phyloP scores from a whole-genome alignment of 2,329 filamentous ascomycete genomes.

The Ophiognomonia clavigignenti-juglandacearum region DNA sequence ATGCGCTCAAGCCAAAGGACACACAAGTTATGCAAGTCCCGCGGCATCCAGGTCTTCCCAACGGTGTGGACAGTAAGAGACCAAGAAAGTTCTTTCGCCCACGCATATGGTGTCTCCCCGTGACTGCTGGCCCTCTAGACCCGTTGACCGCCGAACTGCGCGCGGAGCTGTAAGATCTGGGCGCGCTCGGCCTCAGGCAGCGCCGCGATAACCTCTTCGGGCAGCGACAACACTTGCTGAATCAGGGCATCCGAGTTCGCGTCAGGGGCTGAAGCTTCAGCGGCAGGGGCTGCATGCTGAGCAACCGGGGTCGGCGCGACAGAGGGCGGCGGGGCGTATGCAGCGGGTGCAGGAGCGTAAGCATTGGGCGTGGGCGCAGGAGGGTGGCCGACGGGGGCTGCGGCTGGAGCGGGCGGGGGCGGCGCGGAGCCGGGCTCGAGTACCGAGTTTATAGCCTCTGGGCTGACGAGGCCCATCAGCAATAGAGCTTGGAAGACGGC shows the following conservation, averaged over 20 bases:
- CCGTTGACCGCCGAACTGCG: constrained; percentile 25
- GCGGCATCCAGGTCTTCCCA: neutral
- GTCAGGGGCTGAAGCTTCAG: constrained; percentile 24
- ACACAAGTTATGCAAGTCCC: neutral
- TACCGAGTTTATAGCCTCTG: constrained; percentile 74
- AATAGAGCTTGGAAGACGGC: constrained; percentile 93
- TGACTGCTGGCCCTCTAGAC: neutral
- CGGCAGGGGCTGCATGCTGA: constrained; percentile 34
- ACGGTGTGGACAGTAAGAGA: neutral
- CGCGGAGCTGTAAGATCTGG: constrained; percentile 75
- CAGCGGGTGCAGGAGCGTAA: constrained; percentile 35
- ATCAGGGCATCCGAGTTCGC: constrained; percentile 68
- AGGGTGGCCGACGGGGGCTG: constrained; percentile 31
- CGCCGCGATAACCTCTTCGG: constrained; percentile 74
- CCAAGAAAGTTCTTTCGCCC: neutral
- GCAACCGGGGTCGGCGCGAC: constrained; percentile 26
- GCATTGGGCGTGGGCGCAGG: constrained; percentile 38
- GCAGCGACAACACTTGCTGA: constrained; percentile 74
- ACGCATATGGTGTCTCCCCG: too few relatives aligned
- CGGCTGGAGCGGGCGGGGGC: constrained; percentile 26
- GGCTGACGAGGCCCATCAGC: constrained; percentile 87
- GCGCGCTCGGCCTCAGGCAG: constrained; percentile 69
- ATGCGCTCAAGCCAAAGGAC: neutral
- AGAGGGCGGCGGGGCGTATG: constrained; percentile 40
- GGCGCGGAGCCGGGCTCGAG: constrained; percentile 54